Evolutionary conservation across 2,329 filamentous ascomycete genomes (phyloP).

Genomic region (Calonectria ilicicola): DNA sequence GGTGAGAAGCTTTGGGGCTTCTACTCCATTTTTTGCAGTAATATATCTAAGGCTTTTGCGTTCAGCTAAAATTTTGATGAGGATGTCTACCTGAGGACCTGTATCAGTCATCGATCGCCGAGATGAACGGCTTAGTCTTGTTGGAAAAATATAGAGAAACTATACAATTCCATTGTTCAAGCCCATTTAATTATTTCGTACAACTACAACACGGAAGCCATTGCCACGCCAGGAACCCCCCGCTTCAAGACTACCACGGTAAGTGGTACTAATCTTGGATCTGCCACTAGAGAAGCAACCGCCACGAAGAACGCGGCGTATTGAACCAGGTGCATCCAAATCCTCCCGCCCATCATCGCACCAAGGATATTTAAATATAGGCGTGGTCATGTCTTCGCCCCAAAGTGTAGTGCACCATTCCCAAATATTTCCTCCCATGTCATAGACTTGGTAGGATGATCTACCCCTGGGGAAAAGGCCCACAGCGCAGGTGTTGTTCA

Average conservation of each 20-base stretch:
- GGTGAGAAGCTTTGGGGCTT: neutral
- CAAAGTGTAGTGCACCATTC: constrained; percentile 10
- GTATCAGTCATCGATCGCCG: neutral
- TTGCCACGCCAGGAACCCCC: neutral
- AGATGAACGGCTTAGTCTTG: too few relatives aligned
- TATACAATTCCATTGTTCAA: too few relatives aligned
- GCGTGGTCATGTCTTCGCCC: neutral
- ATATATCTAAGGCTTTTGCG: too few relatives aligned
- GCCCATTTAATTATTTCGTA: neutral
- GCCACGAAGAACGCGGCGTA: neutral
- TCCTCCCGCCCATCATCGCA: neutral
- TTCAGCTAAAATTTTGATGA: too few relatives aligned
- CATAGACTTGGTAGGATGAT: neutral
- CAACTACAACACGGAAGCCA: constrained; percentile 6
- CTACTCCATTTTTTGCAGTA: neutral
- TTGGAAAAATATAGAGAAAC: neutral
- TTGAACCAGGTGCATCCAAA: neutral
- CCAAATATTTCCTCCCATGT: constrained; percentile 7
- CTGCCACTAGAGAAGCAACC: neutral
- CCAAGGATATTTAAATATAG: neutral
- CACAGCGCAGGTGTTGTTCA: neutral
- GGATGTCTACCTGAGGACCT: too few relatives aligned
- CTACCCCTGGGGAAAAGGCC: neutral
- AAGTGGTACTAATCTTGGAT: neutral
- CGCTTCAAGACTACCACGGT: constrained; percentile 2